phyloP scores from a whole-genome alignment of 2,329 filamentous ascomycete species.

The Stachybotrys chartarum region DNA sequence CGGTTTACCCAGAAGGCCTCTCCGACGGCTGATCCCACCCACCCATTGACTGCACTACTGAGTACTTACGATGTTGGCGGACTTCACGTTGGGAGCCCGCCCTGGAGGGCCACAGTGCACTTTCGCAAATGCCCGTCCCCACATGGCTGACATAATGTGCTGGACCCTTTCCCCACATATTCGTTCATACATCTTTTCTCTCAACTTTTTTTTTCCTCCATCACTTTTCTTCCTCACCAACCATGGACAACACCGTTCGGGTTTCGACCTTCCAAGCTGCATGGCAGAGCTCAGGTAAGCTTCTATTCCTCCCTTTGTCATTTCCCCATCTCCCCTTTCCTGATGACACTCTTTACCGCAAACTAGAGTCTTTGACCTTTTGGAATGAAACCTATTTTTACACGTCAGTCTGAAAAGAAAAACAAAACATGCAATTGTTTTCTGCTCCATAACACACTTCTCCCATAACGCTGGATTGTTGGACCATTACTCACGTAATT shows the following conservation, averaged over 20 bases:
- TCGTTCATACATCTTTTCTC: slow-evolving; percentile 13
- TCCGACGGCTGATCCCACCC: too few relatives aligned
- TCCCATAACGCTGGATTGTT: background rate
- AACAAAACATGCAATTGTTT: slow-evolving; percentile 9
- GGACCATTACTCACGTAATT: slow-evolving; percentile 15
- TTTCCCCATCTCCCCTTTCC: slow-evolving; percentile 20
- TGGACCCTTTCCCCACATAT: slow-evolving; percentile 9
- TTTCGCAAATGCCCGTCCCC: too few relatives aligned
- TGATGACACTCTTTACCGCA: slow-evolving; percentile 85
- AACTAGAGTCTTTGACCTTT: slow-evolving; percentile 97
- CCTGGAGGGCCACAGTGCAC: too few relatives aligned
- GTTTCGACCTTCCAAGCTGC: slow-evolving; percentile 2
- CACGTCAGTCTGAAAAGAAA: slow-evolving; percentile 82
- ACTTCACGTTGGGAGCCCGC: too few relatives aligned
- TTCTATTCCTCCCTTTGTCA: slow-evolving; percentile 4
- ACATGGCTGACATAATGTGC: too few relatives aligned
- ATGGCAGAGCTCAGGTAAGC: slow-evolving; percentile 18
- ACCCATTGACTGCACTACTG: too few relatives aligned
- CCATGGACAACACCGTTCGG: background rate
- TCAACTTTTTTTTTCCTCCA: slow-evolving; percentile 14
- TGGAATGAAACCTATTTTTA: slow-evolving; percentile 74
- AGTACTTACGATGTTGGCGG: too few relatives aligned
- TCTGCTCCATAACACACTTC: slow-evolving; percentile 6
- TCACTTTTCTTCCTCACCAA: background rate
- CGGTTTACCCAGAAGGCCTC: too few relatives aligned